Evolutionary conservation across 2,329 filamentous ascomycete genomes (phyloP), one percentile per base, ranked within the genome.

Genomic region (Xylariaceae sp.): DNA sequence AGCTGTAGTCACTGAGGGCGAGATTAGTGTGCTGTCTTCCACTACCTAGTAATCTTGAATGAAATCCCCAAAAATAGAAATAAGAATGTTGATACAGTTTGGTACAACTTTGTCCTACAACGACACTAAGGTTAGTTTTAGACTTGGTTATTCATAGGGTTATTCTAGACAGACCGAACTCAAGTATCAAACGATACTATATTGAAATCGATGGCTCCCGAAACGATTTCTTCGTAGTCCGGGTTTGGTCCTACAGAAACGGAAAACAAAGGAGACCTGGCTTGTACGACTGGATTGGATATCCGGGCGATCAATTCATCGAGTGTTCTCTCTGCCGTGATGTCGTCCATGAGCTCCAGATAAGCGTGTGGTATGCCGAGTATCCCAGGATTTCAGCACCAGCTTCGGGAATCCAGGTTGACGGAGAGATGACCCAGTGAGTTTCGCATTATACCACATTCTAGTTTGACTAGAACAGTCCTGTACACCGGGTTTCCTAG

Each of bases 31-130:
- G 66, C 74, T 75, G 71, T 79, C 73, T 72, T 71, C 73, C 73
- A 76, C 72, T 71, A 65, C 60, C 65, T 55, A 60, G 49, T 50
- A 43, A 63, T 48, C 64, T 57, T 55, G 60, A 64, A 58, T 57
- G 60, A 56, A 55, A 60, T 63, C 65, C 62, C 57, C 66, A 66
- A 59, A 62, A 63, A 61, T 61, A 62, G 13, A 33, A 62, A 61
- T 64, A 67, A 68, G 55, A 63, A 67, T 63, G 65, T 55, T 46
- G 49, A 59, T 56, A 68, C 64, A 71, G 66, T 69, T 64, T 72
- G 70, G 69, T 63, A 77, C 80, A 83, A 79, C 80, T 82, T 81
- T 82, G 80, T 75, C 71, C 78, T 82, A 65, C 60, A 55, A 17
- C 40, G 39, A 50, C 50, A 48, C 55, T 28, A 38, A 56, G 63